Base-by-base conservation (phyloP, 805 yeast genomes). In the Wickerhamiella parazyma region DNA sequence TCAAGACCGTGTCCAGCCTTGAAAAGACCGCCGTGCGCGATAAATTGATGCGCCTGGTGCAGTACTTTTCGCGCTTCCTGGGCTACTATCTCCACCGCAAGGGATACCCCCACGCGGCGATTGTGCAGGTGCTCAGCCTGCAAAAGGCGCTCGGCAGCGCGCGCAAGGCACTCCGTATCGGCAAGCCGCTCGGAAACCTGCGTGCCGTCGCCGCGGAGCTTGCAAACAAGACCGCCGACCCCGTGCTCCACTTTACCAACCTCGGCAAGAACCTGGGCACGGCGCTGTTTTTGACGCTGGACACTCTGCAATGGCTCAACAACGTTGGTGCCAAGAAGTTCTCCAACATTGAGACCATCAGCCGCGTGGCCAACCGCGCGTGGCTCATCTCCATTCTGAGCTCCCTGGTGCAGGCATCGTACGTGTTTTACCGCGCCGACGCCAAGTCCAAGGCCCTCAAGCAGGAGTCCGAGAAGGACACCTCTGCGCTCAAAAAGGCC, bases 101-200 rank as follows among this genome's bases (percentile, higher is more conserved):
- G 51, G 84, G 83, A 17, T 73, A 65, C 55, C 54, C 74, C 22
- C 58, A 58, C 44, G 70, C 68, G 42, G 50, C 67, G 6, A 70
- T 78, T 26, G 60, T 62, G 38, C 59, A 71, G 47, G 70, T 76
- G 58, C 71, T 70, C 51, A 66, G 70, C 18, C 60, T 85, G 49
- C 82, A 78, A 63, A 59, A 58, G 36, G 76, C 80, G 50, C 71
- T 84, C 24, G 71, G 83, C 1, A 60, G 78, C 47, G 70, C 83
- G 49, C 76, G 97, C 60, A 89, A 89, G 66, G 78, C 86, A 18
- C 64, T 87, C 67, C 74, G 96, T 56, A 76, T 80, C 56, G 73
- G 85, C 49, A 87, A 86, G 63, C 94, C 94, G 1, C 64, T 87
- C 55, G 53, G 53, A 38, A 85, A 80, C 58, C 56, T 82, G 44